Evolutionary conservation across 768 basidiomycete genomes (phyloP).

Genomic region (Cystofilobasidium bisporidii): DNA sequence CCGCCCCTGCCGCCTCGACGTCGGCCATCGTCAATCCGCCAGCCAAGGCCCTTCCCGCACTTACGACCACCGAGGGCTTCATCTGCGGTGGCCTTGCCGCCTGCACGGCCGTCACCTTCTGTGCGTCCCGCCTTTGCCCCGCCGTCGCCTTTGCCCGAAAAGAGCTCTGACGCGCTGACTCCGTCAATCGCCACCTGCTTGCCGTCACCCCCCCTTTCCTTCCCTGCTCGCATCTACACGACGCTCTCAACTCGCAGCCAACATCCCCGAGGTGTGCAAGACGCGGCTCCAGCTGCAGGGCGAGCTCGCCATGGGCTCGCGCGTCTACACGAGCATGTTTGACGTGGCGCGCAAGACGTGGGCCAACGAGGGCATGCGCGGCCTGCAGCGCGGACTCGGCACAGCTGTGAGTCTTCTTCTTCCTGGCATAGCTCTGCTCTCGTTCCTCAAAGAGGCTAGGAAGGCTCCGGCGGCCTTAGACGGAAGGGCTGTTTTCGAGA

Average conservation of each 20-base stretch:
- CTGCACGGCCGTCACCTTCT: constrained; percentile 62
- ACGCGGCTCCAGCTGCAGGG: constrained; percentile 94
- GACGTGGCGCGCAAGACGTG: constrained; percentile 76
- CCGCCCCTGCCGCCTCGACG: background rate
- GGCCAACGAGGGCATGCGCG: constrained; percentile 76
- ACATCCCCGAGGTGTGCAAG: constrained; percentile 59
- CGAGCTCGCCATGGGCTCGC: constrained; percentile 66
- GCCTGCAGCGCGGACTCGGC: constrained; percentile 83
- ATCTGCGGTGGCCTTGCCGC: constrained; percentile 83
- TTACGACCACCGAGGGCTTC: constrained; percentile 72
- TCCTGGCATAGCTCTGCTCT: background rate
- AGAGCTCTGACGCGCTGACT: constrained; percentile 32
- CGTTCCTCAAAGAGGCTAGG: too few species aligned
- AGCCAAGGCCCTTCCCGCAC: constrained; percentile 10
- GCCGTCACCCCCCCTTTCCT: constrained; percentile 30
- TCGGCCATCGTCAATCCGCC: constrained; percentile 6
- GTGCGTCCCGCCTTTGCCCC: constrained; percentile 41
- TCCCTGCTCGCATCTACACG: constrained; percentile 1
- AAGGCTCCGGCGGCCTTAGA: too few species aligned
- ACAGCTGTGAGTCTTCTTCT: constrained; percentile 59
- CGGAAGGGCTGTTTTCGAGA: too few species aligned
- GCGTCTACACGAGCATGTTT: constrained; percentile 79
- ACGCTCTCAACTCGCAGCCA: constrained; percentile 18
- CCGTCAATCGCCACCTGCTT: background rate
- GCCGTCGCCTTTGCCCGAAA: constrained; percentile 67